Conservation (phyloP, 306 rosid species). For the Hippophae tibetana region DNA sequence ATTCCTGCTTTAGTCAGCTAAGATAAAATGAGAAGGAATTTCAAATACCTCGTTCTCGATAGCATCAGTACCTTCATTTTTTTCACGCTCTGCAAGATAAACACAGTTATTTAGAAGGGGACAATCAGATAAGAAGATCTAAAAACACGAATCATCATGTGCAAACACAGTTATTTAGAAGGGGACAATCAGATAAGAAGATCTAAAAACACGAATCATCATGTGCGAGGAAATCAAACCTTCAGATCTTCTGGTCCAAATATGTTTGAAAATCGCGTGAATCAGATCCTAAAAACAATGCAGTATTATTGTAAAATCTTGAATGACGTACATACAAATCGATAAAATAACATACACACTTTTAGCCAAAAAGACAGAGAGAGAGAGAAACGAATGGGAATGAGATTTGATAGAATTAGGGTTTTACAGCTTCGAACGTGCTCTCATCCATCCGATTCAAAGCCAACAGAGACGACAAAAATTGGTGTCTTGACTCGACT, state of each 20-base stretch:
- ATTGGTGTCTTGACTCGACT: no score
- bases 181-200: background rate
- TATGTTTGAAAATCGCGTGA: conserved; percentile 63
- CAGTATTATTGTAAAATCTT: background rate
- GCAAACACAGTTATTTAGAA: background rate
- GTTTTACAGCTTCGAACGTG: no score
- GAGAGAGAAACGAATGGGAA: background rate
- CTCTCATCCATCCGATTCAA: no score
- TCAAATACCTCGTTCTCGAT: conserved; percentile 43
- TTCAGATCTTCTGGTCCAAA: conserved; percentile 55
- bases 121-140: background rate
- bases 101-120: background rate
- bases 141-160: no score
- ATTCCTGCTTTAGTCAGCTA: no score
- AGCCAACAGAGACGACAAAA: no score
- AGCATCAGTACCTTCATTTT: conserved; percentile 28
- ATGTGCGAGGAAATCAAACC: conserved; percentile 27
- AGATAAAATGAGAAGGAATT: background rate
- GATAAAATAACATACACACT: background rate
- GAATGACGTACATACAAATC: background rate
- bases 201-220: background rate
- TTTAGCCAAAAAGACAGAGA: background rate
- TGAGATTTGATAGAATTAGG: background rate
- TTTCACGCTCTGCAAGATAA: conserved; percentile 53
- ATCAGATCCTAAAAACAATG: conserved; percentile 45